phyloP scores from a whole-genome alignment of 805 yeast species.

The Saccharomycopsis selenospora region DNA sequence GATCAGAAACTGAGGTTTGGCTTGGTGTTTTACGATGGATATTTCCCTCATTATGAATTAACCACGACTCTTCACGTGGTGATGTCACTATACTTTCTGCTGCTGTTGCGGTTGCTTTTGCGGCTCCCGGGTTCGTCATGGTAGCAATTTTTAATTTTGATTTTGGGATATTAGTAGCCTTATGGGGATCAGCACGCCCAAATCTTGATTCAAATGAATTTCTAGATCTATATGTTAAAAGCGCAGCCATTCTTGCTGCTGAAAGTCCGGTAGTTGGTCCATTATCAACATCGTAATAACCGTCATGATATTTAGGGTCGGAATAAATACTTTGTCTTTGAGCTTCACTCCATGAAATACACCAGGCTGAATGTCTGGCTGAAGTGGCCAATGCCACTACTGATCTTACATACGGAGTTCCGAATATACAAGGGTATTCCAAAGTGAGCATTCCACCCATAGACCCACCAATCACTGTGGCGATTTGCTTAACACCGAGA shows the following conservation, averaged over 20 bases:
- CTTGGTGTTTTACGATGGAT: constrained; percentile 24
- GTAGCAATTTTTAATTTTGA: constrained; percentile 8
- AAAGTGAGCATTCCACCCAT: constrained; percentile 98
- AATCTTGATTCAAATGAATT: constrained; percentile 87
- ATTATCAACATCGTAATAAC: constrained; percentile 69
- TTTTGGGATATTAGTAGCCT: constrained; percentile 22
- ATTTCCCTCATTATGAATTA: constrained; percentile 83
- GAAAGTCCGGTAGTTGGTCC: constrained; percentile 84
- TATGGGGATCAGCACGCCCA: constrained; percentile 67
- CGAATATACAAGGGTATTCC: constrained; percentile 68
- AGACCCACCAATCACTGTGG: constrained; percentile 93
- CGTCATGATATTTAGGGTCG: constrained; percentile 89
- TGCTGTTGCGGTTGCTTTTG: background rate
- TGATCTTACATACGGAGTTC: constrained; percentile 56
- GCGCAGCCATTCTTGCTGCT: constrained; percentile 97
- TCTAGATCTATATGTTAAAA: constrained; percentile 85
- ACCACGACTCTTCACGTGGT: constrained; percentile 67
- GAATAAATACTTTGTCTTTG: constrained; percentile 94
- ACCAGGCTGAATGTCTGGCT: constrained; percentile 96
- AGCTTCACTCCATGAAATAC: constrained; percentile 98
- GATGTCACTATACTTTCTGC: constrained; percentile 36
- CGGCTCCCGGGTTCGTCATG: background rate
- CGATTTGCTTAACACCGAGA: constrained; percentile 70
- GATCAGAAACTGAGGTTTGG: constrained; percentile 11
- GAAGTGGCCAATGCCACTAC: constrained; percentile 86